Evolutionary conservation across 2,329 filamentous ascomycete genomes (phyloP).

Genomic region (Aspergillus transmontanensis): DNA sequence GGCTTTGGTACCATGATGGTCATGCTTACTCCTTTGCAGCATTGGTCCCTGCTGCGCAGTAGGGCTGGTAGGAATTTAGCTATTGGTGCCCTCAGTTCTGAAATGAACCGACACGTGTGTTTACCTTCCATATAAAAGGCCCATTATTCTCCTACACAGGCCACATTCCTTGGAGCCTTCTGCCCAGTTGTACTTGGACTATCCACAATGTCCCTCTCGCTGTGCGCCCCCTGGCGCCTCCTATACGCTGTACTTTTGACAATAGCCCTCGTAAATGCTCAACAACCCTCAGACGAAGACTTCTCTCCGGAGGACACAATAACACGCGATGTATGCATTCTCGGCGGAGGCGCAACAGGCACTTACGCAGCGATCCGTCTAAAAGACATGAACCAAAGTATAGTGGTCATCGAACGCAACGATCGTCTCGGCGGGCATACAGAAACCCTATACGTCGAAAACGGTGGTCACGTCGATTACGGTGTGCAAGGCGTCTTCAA

Average conservation of each 20-base stretch:
- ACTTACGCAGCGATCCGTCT: slow-evolving; percentile 38
- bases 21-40: not conserved
- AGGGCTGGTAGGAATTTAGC: not conserved
- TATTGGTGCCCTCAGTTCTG: not conserved
- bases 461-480: slow-evolving; percentile 34
- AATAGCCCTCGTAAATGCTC: not conserved
- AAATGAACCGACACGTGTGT: not conserved
- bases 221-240: not conserved
- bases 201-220: not conserved
- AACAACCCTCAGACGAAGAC: not conserved
- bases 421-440: slow-evolving; percentile 39
- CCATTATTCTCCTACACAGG: not conserved
- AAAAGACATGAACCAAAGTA: slow-evolving; percentile 31
- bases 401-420: slow-evolving; percentile 40
- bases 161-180: not conserved
- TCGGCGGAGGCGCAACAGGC: slow-evolving; percentile 40
- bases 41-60: not conserved
- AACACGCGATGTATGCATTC: slow-evolving; percentile 34
- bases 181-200: not conserved
- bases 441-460: slow-evolving; percentile 33
- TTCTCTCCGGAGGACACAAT: slow-evolving; percentile 15
- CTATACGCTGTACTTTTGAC: not conserved
- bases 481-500: slow-evolving; percentile 36
- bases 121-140: not conserved
- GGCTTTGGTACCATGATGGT: not conserved